phyloP scores from a whole-genome alignment of 2,329 filamentous ascomycete genomes.

The Botrytis squamosa region DNA sequence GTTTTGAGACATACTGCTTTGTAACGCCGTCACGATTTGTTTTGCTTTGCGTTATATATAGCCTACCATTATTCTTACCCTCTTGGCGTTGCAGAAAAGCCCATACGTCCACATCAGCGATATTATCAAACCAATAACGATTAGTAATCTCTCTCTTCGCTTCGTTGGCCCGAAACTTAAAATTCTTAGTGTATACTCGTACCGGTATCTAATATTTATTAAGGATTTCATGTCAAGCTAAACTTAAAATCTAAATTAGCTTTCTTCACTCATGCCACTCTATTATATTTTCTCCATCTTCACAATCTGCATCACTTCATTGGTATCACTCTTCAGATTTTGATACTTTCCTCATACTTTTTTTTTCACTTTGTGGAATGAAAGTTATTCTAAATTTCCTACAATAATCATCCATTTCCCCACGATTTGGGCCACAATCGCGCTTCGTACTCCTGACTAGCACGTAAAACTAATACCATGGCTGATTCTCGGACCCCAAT shows the following conservation, averaged over 20 bases:
- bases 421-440: neutral
- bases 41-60: neutral
- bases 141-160: neutral
- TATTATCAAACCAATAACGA: too few species aligned
- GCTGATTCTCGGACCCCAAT: neutral
- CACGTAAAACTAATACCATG: neutral
- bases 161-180: neutral
- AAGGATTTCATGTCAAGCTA: neutral
- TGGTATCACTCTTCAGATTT: neutral
- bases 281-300: neutral
- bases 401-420: neutral
- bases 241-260: neutral
- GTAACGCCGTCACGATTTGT: too few species aligned
- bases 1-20: too few species aligned
- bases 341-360: neutral
- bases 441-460: neutral
- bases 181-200: too few species aligned
- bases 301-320: neutral
- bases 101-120: neutral
- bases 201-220: neutral
- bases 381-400: neutral
- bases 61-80: neutral
- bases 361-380: neutral
- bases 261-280: neutral
- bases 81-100: neutral